Evolutionary conservation across 1,284 basidiomycete species (phyloP), one percentile per base, ranked within the genome.

Genomic region (Heterobasidion annosum): DNA sequence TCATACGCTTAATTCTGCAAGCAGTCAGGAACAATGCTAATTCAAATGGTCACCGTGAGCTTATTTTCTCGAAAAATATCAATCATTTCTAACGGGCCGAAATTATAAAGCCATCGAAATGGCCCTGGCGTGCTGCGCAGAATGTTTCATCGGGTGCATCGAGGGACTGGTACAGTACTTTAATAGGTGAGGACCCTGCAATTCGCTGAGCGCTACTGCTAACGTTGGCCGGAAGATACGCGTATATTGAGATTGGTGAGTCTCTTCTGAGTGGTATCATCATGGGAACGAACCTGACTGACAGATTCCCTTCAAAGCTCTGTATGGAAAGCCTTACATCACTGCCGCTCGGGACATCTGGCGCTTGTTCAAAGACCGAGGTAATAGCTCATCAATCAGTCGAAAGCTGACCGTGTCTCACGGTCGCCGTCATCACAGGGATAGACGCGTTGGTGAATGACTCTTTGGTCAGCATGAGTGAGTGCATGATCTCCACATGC

Each of bases 281-380:
- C 25, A 25, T 25, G 25, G 25, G 25, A 25, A 25, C 25, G 25
- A 25, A 25, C 3, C 25, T 25, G 25, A 25, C 25, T 25, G 25
- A 25, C 25, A 5, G 25, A 25, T 25, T 25, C 25, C 25, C 25
- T 25, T 25, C 25, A 44, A 60, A 83, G 87, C 90, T 0, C 73
- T 95, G 2, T 95, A 93, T 67, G 93, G 93, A 25, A 95, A 96
- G 70, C 72, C 83, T 1, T 96, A 95, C 64, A 79, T 93, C 53
- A 66, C 74, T 15, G 93, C 93, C n/a, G 91, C 93, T 3, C 93
- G 90, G 68, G 91, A 93, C 66, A 93, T 93, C 0, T 96, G 91
- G 91, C 76, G 78, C n/a, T 67, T 94, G 53, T 83, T 95, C 72
- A 84, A 82, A 63, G 88, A 94, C 64, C 81, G 91, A 55, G 93